Evolutionary conservation across 805 yeast species (phyloP), one percentile per base, ranked within the genome.

Genomic region (Wickerhamiella azyma): DNA sequence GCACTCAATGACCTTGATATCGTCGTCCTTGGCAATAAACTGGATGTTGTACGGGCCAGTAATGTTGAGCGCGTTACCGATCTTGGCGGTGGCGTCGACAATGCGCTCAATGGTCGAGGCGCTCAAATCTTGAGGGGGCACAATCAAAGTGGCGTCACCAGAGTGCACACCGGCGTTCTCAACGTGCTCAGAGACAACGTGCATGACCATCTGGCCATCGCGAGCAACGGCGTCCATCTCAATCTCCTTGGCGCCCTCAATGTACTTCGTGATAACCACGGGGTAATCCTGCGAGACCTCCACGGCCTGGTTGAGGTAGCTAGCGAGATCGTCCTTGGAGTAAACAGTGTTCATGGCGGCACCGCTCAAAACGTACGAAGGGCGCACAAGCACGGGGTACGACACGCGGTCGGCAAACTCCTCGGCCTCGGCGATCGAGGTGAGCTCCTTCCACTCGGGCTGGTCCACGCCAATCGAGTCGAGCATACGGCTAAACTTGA

Each of bases 81-180:
- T 86, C 70, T 88, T 89, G 50, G 94, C 94, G 43, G 98, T 86
- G 39, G 96, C 96, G 54, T 76, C 92, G 43, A 85, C 96, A 59
- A 92, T 85, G 66, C 96, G 76, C 52, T 74, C 69, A 45, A 89
- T 94, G 39, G 95, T 85, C 68, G 85, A 95, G 50, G 85, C 84
- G 54, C 81, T 89, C 57, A 92, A 74, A 61, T 85, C 94, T 69
- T 89, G 96, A 43, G 96, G 96, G 46, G 98, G 98, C 49, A 89
- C 94, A 64, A 89, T 83, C 60, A 89, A 70, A 41, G 97, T 92
- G 51, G 98, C 98, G 67, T 89, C 98, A 73, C 98, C 98, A 44
- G 97, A 89, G 67, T 89, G 98, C 38, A 89, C 96, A 76, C 98
- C 98, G 24, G 98, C 98, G 62, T 89, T 89, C 70, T 89, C 98